Evolutionary conservation across 202 grass and related monocot genomes (phyloP).

Genomic region (Elaeis oleifera): DNA sequence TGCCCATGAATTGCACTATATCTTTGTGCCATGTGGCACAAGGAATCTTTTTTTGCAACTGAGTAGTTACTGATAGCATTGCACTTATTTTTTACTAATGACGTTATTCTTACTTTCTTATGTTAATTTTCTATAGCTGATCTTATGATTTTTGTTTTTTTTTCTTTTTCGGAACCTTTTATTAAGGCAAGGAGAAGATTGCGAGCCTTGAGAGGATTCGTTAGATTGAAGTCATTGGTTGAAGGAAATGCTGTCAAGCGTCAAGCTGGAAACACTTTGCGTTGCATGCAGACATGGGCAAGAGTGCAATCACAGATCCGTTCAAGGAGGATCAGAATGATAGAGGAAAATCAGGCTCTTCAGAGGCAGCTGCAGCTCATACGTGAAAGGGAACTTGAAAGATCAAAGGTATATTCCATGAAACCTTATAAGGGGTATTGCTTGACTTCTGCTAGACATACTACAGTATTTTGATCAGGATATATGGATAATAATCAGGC

Average conservation of each 20-base stretch:
- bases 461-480: too few species aligned
- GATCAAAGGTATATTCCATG: slow-evolving; percentile 18
- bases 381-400: slow-evolving; percentile 11
- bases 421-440: not conserved
- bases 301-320: slow-evolving; percentile 16
- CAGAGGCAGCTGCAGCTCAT: slow-evolving; percentile 23
- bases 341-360: slow-evolving; percentile 22
- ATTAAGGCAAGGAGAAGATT: slow-evolving; percentile 21
- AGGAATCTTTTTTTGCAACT: too few species aligned
- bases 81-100: too few species aligned
- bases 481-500: too few species aligned
- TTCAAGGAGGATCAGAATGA: slow-evolving; percentile 21
- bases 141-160: too few species aligned
- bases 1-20: too few species aligned
- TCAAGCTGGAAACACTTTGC: slow-evolving; percentile 13
- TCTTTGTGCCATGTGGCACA: too few species aligned
- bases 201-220: slow-evolving; percentile 8
- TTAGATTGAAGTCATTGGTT: slow-evolving; percentile 19
- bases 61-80: too few species aligned
- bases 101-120: too few species aligned
- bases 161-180: not conserved
- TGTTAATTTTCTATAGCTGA: too few species aligned
- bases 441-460: too few species aligned
- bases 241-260: slow-evolving; percentile 15
- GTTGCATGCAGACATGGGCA: slow-evolving; percentile 12